phyloP scores from a whole-genome alignment of 805 yeast genomes.

The Blastobotrys americana region DNA sequence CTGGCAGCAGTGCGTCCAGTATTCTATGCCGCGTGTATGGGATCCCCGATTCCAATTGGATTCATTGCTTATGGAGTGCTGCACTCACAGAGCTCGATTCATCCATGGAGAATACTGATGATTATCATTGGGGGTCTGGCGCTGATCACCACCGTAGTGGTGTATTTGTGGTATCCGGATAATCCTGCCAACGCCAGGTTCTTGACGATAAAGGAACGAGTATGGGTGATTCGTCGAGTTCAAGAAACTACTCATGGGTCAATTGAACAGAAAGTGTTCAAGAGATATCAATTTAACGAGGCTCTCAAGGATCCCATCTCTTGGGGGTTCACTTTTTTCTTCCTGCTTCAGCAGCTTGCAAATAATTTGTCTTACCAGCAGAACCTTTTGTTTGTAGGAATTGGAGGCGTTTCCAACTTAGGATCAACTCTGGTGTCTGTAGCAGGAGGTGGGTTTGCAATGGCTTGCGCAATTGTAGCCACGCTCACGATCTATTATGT shows the following conservation, averaged over 20 bases:
- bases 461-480: slow-evolving; percentile 29
- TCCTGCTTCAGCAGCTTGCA: slow-evolving; percentile 38
- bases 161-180: slow-evolving; percentile 43
- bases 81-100: slow-evolving; percentile 19
- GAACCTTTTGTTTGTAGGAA: slow-evolving; percentile 35
- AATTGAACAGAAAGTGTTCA: slow-evolving; percentile 41
- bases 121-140: slow-evolving; percentile 34
- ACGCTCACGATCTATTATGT: slow-evolving; percentile 27
- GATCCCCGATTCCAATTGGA: slow-evolving; percentile 28
- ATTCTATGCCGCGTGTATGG: not conserved
- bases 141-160: slow-evolving; percentile 28
- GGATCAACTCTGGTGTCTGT: slow-evolving; percentile 43
- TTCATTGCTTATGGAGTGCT: slow-evolving; percentile 37
- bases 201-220: slow-evolving; percentile 43
- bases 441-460: slow-evolving; percentile 40
- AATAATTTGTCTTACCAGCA: slow-evolving; percentile 44
- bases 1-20: slow-evolving; percentile 44
- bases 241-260: slow-evolving; percentile 35
- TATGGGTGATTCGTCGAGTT: slow-evolving; percentile 42
- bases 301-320: slow-evolving; percentile 43
- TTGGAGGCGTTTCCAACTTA: slow-evolving; percentile 35
- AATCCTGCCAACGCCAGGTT: slow-evolving; percentile 49
- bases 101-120: slow-evolving; percentile 45
- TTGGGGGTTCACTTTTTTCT: slow-evolving; percentile 33
- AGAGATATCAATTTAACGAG: slow-evolving; percentile 44